Evolutionary conservation across 345 rosid species (phyloP).

Genomic region (Syzygium oleosum): DNA sequence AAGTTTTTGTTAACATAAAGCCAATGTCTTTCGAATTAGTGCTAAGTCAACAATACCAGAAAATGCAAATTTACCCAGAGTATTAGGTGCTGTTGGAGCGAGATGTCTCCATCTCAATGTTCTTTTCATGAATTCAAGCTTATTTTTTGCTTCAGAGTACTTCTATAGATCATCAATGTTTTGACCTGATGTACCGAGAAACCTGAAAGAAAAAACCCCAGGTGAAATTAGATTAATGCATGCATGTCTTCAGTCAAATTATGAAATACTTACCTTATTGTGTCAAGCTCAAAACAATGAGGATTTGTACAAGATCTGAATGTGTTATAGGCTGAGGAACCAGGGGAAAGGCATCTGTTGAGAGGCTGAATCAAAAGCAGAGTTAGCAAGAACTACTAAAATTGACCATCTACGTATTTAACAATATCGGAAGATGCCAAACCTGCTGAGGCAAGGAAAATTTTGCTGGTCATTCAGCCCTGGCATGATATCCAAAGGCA

Average conservation of each 20-base stretch:
- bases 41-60: not conserved
- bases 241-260: not conserved
- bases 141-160: conserved; percentile 78
- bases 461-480: conserved; percentile 89
- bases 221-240: not conserved
- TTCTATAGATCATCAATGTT: conserved; percentile 82
- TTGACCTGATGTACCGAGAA: conserved; percentile 99
- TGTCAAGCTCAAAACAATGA: conserved; percentile 89
- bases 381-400: not conserved
- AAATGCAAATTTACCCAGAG: conserved; percentile 48
- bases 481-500: conserved; percentile 92
- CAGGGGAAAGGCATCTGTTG: conserved; percentile 87
- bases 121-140: conserved; percentile 84
- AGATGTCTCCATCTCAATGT: conserved; percentile 94
- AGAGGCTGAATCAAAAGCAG: conserved; percentile 53
- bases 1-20: not conserved
- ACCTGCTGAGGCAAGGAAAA: conserved; percentile 96
- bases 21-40: not conserved
- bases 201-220: conserved; percentile 27
- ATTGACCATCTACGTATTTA: not conserved
- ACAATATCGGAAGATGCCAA: not conserved
- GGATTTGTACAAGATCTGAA: conserved; percentile 91
- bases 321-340: conserved; percentile 74
- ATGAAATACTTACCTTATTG: conserved; percentile 38
- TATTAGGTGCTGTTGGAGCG: conserved; percentile 95